Evolutionary conservation across 2,329 filamentous ascomycete genomes (phyloP).

Genomic region (Teratosphaeria zuluensis): DNA sequence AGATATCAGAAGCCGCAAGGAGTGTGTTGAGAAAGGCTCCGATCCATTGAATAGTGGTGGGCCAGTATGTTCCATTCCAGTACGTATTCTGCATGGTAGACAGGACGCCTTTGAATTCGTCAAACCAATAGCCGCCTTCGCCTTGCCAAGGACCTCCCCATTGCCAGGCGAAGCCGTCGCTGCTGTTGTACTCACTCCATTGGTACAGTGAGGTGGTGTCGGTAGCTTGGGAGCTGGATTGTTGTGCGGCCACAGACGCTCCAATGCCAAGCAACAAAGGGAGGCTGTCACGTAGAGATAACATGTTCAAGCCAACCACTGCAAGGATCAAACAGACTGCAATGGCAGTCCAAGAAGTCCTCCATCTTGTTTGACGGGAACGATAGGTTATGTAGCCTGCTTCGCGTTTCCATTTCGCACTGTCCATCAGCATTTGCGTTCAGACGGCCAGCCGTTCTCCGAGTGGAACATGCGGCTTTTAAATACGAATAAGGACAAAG

Average conservation of each 20-base stretch:
- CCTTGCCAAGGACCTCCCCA: not conserved
- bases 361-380: not conserved
- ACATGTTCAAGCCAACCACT: not conserved
- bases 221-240: not conserved
- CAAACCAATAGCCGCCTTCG: conserved; percentile 15
- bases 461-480: not conserved
- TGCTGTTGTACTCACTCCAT: not conserved
- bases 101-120: conserved; percentile 18
- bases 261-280: not conserved
- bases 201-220: not conserved
- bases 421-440: not conserved
- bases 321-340: not conserved
- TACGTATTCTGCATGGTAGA: conserved; percentile 19
- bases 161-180: not conserved
- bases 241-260: not conserved
- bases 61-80: conserved; percentile 24
- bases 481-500: not conserved
- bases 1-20: conserved; percentile 12
- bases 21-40: conserved; percentile 21
- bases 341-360: not conserved
- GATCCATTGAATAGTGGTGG: conserved; percentile 20
- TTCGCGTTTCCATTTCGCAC: not conserved
- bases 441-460: not conserved
- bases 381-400: not conserved
- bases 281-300: not conserved